phyloP scores from a whole-genome alignment of 768 basidiomycete genomes.

The Lentinula sp. region DNA sequence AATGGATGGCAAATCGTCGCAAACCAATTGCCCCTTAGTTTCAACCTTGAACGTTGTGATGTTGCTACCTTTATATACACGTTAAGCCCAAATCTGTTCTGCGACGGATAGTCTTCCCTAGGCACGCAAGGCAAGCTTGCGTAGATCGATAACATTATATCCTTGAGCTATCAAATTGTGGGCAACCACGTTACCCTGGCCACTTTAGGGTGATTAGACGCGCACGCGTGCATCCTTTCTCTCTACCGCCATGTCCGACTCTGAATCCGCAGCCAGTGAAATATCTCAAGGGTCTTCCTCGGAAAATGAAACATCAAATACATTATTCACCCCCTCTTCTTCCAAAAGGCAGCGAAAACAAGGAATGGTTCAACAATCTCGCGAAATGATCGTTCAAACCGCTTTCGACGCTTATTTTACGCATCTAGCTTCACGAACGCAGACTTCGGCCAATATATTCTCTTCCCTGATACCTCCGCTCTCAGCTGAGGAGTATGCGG shows the following conservation, averaged over 20 bases:
- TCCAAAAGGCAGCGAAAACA: background rate
- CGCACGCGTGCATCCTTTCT: background rate
- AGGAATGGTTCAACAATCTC: background rate
- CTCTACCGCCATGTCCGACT: background rate
- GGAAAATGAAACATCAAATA: background rate
- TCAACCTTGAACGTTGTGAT: background rate
- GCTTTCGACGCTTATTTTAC: constrained; percentile 86
- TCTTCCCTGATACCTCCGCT: constrained; percentile 70
- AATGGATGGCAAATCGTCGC: background rate
- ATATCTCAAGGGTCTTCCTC: background rate
- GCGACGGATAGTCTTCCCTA: no score
- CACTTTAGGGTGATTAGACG: no score
- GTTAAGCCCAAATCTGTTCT: no score
- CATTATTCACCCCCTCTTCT: background rate
- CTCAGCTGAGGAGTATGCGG: constrained; percentile 51
- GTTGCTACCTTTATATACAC: no score
- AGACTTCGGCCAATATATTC: constrained; percentile 78
- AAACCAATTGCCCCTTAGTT: background rate
- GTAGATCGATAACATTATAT: no score
- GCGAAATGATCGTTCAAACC: constrained; percentile 47
- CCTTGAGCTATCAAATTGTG: no score
- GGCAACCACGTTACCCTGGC: no score
- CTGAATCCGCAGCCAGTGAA: background rate
- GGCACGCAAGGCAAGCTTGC: no score
- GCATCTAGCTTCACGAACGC: constrained; percentile 50